These are phyloP conservation scores for Lecanicillium sp. DNA, from an alignment of 2,329 filamentous ascomycete genomes.

Conservation along the genomic window DNA sequence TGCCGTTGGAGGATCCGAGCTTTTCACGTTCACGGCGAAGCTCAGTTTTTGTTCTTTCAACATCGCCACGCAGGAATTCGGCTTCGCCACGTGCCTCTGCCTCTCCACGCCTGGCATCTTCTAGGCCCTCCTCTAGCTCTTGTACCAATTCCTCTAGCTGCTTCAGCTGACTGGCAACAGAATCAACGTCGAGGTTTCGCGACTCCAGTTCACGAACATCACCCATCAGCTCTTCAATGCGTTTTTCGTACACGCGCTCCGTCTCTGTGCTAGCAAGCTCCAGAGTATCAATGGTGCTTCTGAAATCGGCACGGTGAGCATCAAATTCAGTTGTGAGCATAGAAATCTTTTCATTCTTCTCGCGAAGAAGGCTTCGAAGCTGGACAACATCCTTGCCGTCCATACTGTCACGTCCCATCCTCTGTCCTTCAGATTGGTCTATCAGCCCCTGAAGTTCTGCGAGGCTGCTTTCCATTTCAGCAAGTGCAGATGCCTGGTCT, in stretches of 20 bases:
- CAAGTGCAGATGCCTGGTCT: conserved; percentile 73
- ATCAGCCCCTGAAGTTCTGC: conserved; percentile 69
- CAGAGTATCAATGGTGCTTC: conserved; percentile 92
- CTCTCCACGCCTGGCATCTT: conserved; percentile 88
- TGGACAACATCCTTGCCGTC: conserved; percentile 68
- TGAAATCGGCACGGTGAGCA: conserved; percentile 86
- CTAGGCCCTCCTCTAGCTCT: conserved; percentile 90
- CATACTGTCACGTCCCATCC: conserved; percentile 36
- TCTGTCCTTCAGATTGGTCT: conserved; percentile 40
- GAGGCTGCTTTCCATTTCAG: conserved; percentile 84
- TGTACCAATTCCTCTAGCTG: conserved; percentile 94
- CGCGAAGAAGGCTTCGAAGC: conserved; percentile 72
- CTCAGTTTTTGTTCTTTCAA: conserved; percentile 84
- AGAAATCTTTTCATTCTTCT: conserved; percentile 95
- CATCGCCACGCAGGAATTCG: conserved; percentile 89
- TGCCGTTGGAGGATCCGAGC: conserved; percentile 26
- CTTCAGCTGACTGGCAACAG: conserved; percentile 83
- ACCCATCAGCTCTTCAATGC: conserved; percentile 75
- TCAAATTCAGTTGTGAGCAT: conserved; percentile 93
- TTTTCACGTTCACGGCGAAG: conserved; percentile 83
- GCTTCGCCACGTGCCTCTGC: conserved; percentile 93
- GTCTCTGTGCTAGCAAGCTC: conserved; percentile 95
- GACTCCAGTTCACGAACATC: conserved; percentile 79
- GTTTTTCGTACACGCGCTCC: conserved; percentile 89
- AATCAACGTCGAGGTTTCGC: conserved; percentile 80